These are phyloP conservation scores for Claviceps lovelessii DNA, from an alignment of 2,329 filamentous ascomycete genomes.

Conservation along the genomic window DNA sequence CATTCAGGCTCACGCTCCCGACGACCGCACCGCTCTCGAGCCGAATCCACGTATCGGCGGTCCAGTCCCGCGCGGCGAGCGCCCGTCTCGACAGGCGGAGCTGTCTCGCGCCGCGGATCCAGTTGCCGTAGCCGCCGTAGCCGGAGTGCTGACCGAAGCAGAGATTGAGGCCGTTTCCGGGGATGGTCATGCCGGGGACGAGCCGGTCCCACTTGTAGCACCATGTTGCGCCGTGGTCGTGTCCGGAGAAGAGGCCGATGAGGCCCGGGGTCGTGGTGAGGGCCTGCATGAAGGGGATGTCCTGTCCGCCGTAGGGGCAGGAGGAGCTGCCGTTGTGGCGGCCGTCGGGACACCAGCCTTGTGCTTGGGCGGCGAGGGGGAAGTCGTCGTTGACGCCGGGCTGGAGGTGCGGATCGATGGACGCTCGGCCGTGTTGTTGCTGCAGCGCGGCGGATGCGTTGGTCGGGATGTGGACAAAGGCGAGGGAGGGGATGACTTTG, in stretches of 20 bases:
- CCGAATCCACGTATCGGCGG: slow-evolving; percentile 45
- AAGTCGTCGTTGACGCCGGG: slow-evolving; percentile 33
- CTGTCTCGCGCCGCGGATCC: slow-evolving; percentile 46
- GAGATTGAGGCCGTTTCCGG: slow-evolving; percentile 31
- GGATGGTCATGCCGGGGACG: slow-evolving; percentile 19
- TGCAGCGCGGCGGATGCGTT: slow-evolving; percentile 28
- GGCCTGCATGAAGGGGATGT: slow-evolving; percentile 48
- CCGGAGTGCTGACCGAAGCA: slow-evolving; percentile 53
- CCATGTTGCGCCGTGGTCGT: slow-evolving; percentile 52
- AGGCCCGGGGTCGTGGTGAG: slow-evolving; percentile 39
- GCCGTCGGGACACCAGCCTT: slow-evolving; percentile 30
- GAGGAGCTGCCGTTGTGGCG: slow-evolving; percentile 17
- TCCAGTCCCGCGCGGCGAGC: slow-evolving; percentile 18
- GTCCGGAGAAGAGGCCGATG: slow-evolving; percentile 46
- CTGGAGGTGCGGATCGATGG: slow-evolving; percentile 22
- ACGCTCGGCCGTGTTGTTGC: slow-evolving; percentile 10
- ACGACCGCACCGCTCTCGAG: slow-evolving; percentile 41
- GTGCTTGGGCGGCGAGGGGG: slow-evolving; percentile 26
- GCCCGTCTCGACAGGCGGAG: slow-evolving; percentile 31
- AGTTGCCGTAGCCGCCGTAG: slow-evolving; percentile 55
- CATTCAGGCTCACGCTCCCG: slow-evolving; percentile 40
- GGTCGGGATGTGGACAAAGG: slow-evolving; percentile 35
- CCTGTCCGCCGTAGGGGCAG: slow-evolving; percentile 34
- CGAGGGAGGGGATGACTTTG: slow-evolving; percentile 28
- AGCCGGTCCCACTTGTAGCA: slow-evolving; percentile 34